phyloP scores from a whole-genome alignment of 805 yeast species.

The Phaffomyces opuntiae region DNA sequence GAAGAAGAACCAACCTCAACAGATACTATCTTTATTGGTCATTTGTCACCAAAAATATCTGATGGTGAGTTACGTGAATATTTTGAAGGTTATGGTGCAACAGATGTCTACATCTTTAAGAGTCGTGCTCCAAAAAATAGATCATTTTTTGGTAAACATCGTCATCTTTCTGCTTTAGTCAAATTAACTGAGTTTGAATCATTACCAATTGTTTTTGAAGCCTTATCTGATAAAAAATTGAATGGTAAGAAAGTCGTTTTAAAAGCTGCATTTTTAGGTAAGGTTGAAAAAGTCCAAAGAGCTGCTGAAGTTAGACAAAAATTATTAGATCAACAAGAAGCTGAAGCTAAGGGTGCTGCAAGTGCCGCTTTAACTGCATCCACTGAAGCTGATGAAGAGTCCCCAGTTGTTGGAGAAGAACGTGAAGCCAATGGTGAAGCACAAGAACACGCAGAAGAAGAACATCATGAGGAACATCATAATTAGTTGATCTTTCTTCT shows the following conservation, averaged over 20 bases:
- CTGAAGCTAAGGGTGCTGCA: constrained; percentile 11
- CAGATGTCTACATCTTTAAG: constrained; percentile 41
- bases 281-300: constrained; percentile 37
- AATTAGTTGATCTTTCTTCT: no score
- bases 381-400: neutral
- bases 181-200: constrained; percentile 37
- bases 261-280: constrained; percentile 34
- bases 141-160: constrained; percentile 25
- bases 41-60: constrained; percentile 31
- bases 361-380: constrained; percentile 1
- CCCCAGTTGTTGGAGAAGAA: neutral
- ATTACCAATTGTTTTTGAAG: constrained; percentile 35
- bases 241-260: constrained; percentile 30
- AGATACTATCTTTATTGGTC: constrained; percentile 40
- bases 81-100: constrained; percentile 39
- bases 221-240: constrained; percentile 31
- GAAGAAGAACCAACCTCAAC: constrained; percentile 24
- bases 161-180: constrained; percentile 44
- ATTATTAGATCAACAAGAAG: constrained; percentile 9
- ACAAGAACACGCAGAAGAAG: neutral
- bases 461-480: no score
- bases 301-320: constrained; percentile 26
- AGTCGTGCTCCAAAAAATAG: constrained; percentile 23
- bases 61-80: constrained; percentile 39
- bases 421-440: neutral